Evolutionary conservation across 1,284 basidiomycete species (phyloP).

Genomic region (Tilletia walkeri): DNA sequence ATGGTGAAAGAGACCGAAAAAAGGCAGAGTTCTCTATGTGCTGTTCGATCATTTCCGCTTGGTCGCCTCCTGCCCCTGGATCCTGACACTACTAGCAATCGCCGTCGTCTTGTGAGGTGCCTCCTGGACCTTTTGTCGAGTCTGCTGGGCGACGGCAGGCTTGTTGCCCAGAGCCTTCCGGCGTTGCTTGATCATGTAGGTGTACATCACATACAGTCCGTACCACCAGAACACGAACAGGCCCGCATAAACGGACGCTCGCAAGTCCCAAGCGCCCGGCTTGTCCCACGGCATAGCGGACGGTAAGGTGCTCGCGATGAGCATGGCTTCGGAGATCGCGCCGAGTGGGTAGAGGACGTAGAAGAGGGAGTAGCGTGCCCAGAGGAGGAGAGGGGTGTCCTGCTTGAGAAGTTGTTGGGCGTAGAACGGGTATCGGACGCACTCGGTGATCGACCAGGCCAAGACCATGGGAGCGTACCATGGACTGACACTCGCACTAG

Average conservation of each 20-base stretch:
- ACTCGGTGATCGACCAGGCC: conserved; percentile 89
- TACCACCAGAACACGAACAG: conserved; percentile 89
- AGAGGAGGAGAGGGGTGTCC: conserved; percentile 40
- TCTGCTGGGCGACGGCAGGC: background rate
- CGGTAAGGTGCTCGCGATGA: conserved; percentile 77
- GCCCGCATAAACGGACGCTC: conserved; percentile 59
- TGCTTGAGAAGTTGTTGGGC: conserved; percentile 63
- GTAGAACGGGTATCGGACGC: conserved; percentile 90
- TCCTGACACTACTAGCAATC: background rate
- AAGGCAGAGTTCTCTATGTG: too few species aligned
- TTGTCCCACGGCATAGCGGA: conserved; percentile 34
- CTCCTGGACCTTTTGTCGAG: background rate
- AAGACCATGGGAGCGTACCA: conserved; percentile 87
- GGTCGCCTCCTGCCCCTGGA: background rate
- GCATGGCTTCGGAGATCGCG: conserved; percentile 82
- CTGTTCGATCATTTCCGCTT: background rate
- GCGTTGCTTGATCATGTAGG: conserved; percentile 82
- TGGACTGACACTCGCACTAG: conserved; percentile 62
- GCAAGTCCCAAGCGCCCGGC: conserved; percentile 30
- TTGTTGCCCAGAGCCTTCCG: conserved; percentile 68
- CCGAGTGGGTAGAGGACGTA: conserved; percentile 88
- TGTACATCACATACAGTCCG: conserved; percentile 80
- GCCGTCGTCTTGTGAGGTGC: background rate
- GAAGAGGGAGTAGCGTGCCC: conserved; percentile 79
- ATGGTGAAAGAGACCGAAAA: too few species aligned